Evolutionary conservation across 140 eudicot genomes (phyloP).

Genomic region (Stevia rebaudiana): DNA sequence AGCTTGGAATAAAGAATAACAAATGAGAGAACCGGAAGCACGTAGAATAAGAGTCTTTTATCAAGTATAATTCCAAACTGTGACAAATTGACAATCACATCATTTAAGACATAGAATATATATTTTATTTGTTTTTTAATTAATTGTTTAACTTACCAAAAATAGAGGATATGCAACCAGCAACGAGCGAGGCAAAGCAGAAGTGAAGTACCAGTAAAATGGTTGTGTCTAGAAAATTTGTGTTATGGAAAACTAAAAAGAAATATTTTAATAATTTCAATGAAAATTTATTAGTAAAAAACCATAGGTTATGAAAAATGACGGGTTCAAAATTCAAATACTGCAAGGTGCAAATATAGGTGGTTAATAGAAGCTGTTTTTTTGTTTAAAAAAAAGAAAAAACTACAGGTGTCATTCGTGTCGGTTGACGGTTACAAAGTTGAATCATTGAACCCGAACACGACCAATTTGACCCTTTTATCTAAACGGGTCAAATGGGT

Average conservation of each 20-base stretch:
- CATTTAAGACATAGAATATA: conserved; percentile 10
- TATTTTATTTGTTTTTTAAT: background rate
- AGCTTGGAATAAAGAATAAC: conserved; percentile 87
- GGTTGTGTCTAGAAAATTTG: conserved; percentile 58
- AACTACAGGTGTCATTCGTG: background rate
- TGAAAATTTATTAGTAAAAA: background rate
- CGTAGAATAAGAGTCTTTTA: conserved; percentile 58
- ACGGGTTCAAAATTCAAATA: no score
- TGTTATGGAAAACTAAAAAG: conserved; percentile 38
- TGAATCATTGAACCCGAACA: no score
- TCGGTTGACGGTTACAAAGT: no score
- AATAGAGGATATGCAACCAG: conserved; percentile 90
- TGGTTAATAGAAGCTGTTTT: no score
- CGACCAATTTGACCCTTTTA: no score
- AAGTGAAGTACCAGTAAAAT: conserved; percentile 96
- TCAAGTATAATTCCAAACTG: conserved; percentile 86
- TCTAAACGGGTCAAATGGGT: no score
- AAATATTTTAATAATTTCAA: background rate
- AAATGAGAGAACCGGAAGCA: conserved; percentile 72
- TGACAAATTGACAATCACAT: conserved; percentile 25
- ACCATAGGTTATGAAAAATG: background rate
- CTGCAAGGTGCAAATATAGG: no score
- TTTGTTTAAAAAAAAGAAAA: no score
- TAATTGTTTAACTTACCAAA: conserved; percentile 50
- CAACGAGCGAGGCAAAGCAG: conserved; percentile 94